Percentiles rank a stretch among this genome's conserved stretches.
Conservation (phyloP, 2,329 filamentous ascomycete species). For the Stachybotrys chlorohalonatus region DNA sequence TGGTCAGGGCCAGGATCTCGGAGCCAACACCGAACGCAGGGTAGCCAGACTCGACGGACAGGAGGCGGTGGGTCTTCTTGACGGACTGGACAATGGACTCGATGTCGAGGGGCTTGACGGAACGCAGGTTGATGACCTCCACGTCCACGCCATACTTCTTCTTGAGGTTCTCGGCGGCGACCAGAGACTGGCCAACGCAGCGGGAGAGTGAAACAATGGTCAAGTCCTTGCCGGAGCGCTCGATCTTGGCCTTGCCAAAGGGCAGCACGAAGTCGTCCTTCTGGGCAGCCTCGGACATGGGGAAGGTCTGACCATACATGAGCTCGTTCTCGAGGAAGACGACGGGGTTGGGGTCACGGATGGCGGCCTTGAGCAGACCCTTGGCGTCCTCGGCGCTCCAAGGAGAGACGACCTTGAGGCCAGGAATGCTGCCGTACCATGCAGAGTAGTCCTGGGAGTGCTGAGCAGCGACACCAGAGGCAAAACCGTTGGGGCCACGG, state of each 20-base stretch:
- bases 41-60: slow-evolving; percentile 92
- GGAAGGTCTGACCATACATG: slow-evolving; percentile 91
- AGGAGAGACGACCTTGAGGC: slow-evolving; percentile 91
- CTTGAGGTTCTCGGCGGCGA: slow-evolving; percentile 85
- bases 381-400: slow-evolving; percentile 98
- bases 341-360: slow-evolving; percentile 96
- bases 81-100: slow-evolving; percentile 93
- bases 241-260: slow-evolving; percentile 98
- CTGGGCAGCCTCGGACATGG: slow-evolving; percentile 94
- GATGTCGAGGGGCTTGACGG: slow-evolving; percentile 91
- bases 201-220: slow-evolving; percentile 93
- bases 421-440: slow-evolving; percentile 98
- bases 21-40: slow-evolving; percentile 87
- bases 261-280: slow-evolving; percentile 95
- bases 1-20: slow-evolving; percentile 87
- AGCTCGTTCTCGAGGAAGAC: slow-evolving; percentile 82
- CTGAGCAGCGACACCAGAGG: slow-evolving; percentile 88
- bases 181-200: slow-evolving; percentile 85
- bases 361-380: slow-evolving; percentile 94
- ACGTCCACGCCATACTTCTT: slow-evolving; percentile 92
- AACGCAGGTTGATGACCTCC: slow-evolving; percentile 97
- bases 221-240: slow-evolving; percentile 89
- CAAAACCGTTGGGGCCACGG: slow-evolving; percentile 98
- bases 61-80: slow-evolving; percentile 93
- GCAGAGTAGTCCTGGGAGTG: slow-evolving; percentile 98